Conservation (phyloP, 305 asterid genomes). For the Caryopteris hybrid region DNA sequence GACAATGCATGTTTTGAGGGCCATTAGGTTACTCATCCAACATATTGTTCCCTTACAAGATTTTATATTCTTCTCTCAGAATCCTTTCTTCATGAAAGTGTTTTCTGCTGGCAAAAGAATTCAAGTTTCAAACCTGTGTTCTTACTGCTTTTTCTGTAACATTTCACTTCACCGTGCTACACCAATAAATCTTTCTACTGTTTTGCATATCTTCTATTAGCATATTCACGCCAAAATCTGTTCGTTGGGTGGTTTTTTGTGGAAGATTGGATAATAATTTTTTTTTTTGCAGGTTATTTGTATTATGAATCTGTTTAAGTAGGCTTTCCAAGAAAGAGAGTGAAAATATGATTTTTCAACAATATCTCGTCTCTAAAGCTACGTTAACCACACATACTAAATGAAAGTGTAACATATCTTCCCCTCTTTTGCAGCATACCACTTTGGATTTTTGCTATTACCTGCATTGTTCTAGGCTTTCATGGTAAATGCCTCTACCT, state of each 20-base stretch:
- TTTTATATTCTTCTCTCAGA: too few species aligned
- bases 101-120: too few species aligned
- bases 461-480: slow-evolving; percentile 65
- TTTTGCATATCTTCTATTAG: background rate
- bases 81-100: too few species aligned
- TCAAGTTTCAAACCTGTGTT: too few species aligned
- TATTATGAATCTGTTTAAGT: background rate
- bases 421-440: slow-evolving; percentile 46
- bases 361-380: background rate
- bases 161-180: background rate
- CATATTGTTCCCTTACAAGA: too few species aligned
- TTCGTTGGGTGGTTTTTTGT: background rate
- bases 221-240: background rate
- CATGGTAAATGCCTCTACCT: slow-evolving; percentile 45
- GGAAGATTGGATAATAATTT: background rate
- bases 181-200: background rate
- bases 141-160: background rate
- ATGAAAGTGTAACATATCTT: background rate
- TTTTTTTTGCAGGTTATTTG: background rate
- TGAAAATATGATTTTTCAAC: background rate
- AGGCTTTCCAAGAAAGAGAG: background rate
- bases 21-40: too few species aligned
- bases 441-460: slow-evolving; percentile 83
- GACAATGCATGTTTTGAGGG: too few species aligned
- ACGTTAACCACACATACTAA: background rate